A percentile compares a stretch with the other conserved stretches of the same genome.
Conservation (phyloP, 75 land plant species). For the Gnetum montanum region DNA sequence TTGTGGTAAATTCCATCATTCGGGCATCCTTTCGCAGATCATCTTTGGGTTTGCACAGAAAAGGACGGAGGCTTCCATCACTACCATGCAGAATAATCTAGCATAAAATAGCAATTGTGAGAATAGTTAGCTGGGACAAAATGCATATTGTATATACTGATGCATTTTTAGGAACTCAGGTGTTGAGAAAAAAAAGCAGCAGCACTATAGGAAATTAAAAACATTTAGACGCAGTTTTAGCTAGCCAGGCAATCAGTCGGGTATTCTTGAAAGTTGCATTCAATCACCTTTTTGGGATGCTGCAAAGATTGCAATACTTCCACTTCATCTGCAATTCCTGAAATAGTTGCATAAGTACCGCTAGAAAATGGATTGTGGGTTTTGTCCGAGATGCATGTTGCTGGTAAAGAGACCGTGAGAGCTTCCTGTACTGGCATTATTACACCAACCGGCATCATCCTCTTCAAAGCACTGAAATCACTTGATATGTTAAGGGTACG, state of each 20-base stretch:
- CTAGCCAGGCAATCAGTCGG: no score
- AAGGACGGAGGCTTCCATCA: slow-evolving; percentile 84
- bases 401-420: slow-evolving; percentile 76
- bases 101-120: no score
- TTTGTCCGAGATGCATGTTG: slow-evolving; percentile 43
- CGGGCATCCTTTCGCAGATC: slow-evolving; percentile 99
- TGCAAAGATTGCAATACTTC: slow-evolving; percentile 96
- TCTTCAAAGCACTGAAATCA: slow-evolving; percentile 84
- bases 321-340: slow-evolving; percentile 90
- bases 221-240: no score
- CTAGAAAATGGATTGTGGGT: slow-evolving; percentile 62
- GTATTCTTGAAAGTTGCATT: no score
- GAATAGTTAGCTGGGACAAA: neutral
- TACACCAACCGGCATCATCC: slow-evolving; percentile 96
- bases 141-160: no score
- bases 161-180: no score
- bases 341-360: slow-evolving; percentile 64
- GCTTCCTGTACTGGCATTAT: slow-evolving; percentile 97
- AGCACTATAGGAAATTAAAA: no score
- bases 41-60: slow-evolving; percentile 98
- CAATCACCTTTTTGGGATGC: slow-evolving; percentile 84
- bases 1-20: slow-evolving; percentile 99
- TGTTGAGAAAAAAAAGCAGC: no score
- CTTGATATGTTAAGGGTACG: slow-evolving; percentile 58
- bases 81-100: slow-evolving; percentile 86